Conservation (phyloP, 257 asterid genomes). For the Galeopsis tetrahit region DNA sequence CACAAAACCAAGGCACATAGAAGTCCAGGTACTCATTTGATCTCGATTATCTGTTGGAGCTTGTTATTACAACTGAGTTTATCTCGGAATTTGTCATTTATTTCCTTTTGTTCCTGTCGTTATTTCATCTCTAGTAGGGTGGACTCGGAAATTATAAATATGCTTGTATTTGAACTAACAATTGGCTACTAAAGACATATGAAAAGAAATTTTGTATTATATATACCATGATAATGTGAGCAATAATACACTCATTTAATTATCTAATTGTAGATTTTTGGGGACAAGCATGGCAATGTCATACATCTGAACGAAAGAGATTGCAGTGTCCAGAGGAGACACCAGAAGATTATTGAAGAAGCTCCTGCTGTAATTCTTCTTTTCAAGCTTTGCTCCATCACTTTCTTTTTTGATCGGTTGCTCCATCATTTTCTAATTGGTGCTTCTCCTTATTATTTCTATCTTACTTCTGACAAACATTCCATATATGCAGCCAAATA, state of each 20-base stretch:
- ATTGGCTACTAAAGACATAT: slow-evolving; percentile 23
- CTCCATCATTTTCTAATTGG: slow-evolving; percentile 31
- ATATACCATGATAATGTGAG: slow-evolving; percentile 22
- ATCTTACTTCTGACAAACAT: slow-evolving; percentile 34
- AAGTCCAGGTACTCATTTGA: slow-evolving; percentile 82
- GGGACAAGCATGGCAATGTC: slow-evolving; percentile 85
- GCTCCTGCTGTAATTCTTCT: slow-evolving; percentile 90
- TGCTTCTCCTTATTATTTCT: slow-evolving; percentile 32
- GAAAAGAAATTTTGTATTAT: slow-evolving; percentile 20
- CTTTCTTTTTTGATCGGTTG: slow-evolving; percentile 17
- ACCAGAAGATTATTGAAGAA: slow-evolving; percentile 99
- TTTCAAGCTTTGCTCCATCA: slow-evolving; percentile 30
- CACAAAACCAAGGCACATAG: slow-evolving; percentile 93
- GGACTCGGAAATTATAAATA: slow-evolving; percentile 9
- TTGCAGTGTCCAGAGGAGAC: slow-evolving; percentile 99
- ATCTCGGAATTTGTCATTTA: neutral
- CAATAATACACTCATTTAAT: neutral
- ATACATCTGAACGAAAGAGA: slow-evolving; percentile 97
- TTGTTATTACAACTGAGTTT: slow-evolving; percentile 10
- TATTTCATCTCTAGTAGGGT: slow-evolving; percentile 7
- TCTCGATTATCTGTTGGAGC: slow-evolving; percentile 30
- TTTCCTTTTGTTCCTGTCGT: slow-evolving; percentile 19
- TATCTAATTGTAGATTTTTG: slow-evolving; percentile 67
- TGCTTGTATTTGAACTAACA: slow-evolving; percentile 1
- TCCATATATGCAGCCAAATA: slow-evolving; percentile 74